A percentile compares a stretch with the other conserved stretches of the same genome.
phyloP scores from a whole-genome alignment of 306 rosid species.

The Gastrolobium villosum region DNA sequence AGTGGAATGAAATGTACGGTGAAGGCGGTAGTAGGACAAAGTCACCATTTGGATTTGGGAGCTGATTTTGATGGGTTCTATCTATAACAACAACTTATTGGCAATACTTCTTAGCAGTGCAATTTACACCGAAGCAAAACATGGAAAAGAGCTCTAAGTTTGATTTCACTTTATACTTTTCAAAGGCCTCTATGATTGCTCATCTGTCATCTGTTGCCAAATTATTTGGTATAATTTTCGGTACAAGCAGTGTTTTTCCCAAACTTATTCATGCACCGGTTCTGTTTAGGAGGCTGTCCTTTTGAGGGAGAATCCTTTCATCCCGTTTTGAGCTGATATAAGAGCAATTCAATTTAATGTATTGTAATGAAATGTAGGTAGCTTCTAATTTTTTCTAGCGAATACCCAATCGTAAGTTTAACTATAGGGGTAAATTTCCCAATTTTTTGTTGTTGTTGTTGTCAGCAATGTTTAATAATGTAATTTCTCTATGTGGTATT shows the following conservation, averaged over 20 bases:
- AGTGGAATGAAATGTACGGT: conserved; percentile 98
- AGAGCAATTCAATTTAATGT: conserved; percentile 27
- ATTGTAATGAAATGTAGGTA: conserved; percentile 40
- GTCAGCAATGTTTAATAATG: conserved; percentile 29
- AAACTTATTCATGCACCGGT: neutral
- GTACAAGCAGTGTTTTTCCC: conserved; percentile 1
- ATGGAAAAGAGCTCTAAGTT: conserved; percentile 34
- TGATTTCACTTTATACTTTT: conserved; percentile 8
- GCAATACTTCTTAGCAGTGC: conserved; percentile 23
- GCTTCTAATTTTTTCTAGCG: conserved; percentile 45
- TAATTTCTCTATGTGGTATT: neutral
- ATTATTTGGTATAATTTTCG: neutral
- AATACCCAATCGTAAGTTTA: conserved; percentile 25
- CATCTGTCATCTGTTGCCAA: conserved; percentile 16
- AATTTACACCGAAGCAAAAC: conserved; percentile 21
- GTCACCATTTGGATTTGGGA: conserved; percentile 90
- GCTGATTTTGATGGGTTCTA: conserved; percentile 45
- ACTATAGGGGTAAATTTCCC: conserved; percentile 54
- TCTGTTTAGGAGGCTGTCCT: conserved; percentile 23
- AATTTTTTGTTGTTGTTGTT: conserved; percentile 24
- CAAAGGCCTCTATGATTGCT: neutral
- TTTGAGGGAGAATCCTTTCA: conserved; percentile 15
- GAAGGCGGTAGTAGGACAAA: conserved; percentile 94
- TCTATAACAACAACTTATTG: conserved; percentile 34
- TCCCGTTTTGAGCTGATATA: conserved; percentile 13